Evolutionary conservation across 2,329 filamentous ascomycete genomes (phyloP).

Genomic region (Sporothrix protearum): DNA sequence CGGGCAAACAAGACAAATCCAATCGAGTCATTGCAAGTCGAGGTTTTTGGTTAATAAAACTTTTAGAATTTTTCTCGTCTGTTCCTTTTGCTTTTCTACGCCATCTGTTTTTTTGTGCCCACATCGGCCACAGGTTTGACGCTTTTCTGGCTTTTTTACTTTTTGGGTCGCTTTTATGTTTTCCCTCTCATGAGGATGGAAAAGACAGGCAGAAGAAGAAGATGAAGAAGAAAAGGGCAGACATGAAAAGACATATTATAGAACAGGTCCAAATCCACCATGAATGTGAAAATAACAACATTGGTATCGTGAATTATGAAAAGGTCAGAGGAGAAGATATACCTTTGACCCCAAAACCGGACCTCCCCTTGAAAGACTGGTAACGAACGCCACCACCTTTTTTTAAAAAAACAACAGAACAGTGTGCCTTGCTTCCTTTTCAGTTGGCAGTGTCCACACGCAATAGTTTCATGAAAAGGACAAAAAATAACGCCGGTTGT

Average conservation of each 20-base stretch:
- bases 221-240: not conserved
- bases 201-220: conserved; percentile 13
- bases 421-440: not conserved
- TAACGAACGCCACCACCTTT: conserved; percentile 10
- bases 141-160: conserved; percentile 10
- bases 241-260: not conserved
- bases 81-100: conserved; percentile 9
- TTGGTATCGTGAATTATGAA: conserved; percentile 28
- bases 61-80: not conserved
- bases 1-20: not conserved
- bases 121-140: not conserved
- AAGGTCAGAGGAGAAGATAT: not conserved
- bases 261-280: not conserved
- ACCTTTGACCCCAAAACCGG: conserved; percentile 11
- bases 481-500: conserved; percentile 6
- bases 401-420: not conserved
- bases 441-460: not conserved
- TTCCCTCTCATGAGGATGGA: not conserved
- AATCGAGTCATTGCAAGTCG: not conserved
- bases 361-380: not conserved
- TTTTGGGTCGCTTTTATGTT: conserved; percentile 5
- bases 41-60: not conserved
- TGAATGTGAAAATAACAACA: conserved; percentile 13
- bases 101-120: not conserved
- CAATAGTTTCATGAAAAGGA: not conserved